phyloP scores from a whole-genome alignment of 805 yeast species.

The Candida railenensis region DNA sequence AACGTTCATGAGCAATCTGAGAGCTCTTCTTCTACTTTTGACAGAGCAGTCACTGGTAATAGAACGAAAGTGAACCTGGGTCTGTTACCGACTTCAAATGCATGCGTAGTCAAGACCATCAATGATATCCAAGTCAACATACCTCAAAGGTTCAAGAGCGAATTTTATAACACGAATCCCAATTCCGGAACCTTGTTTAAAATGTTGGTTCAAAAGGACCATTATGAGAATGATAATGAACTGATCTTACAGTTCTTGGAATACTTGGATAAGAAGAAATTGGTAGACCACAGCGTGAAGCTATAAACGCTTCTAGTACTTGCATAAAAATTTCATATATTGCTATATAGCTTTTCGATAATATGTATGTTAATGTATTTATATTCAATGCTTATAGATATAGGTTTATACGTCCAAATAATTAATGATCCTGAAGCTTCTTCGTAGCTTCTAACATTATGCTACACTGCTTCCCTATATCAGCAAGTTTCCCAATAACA shows the following conservation, averaged over 20 bases:
- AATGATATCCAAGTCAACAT: constrained; percentile 27
- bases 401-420: no score
- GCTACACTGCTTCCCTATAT: constrained; percentile 75
- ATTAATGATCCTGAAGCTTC: constrained; percentile 54
- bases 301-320: no score
- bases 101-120: constrained; percentile 12
- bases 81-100: neutral
- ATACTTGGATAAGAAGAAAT: constrained; percentile 26
- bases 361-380: neutral
- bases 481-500: constrained; percentile 67
- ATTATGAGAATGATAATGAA: constrained; percentile 34
- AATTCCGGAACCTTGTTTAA: constrained; percentile 21
- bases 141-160: constrained; percentile 22
- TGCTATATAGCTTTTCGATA: neutral
- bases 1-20: constrained; percentile 25
- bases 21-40: neutral
- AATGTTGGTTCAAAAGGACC: constrained; percentile 34
- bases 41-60: neutral
- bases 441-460: constrained; percentile 73
- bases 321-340: no score
- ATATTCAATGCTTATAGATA: no score
- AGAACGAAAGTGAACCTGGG: neutral
- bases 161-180: constrained; percentile 8
- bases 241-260: constrained; percentile 34
- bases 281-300: constrained; percentile 26